Evolutionary conservation across 352 stramenopile species (phyloP), one percentile per base, ranked within the genome.

Genomic region (Globisporangium iwayamae): DNA sequence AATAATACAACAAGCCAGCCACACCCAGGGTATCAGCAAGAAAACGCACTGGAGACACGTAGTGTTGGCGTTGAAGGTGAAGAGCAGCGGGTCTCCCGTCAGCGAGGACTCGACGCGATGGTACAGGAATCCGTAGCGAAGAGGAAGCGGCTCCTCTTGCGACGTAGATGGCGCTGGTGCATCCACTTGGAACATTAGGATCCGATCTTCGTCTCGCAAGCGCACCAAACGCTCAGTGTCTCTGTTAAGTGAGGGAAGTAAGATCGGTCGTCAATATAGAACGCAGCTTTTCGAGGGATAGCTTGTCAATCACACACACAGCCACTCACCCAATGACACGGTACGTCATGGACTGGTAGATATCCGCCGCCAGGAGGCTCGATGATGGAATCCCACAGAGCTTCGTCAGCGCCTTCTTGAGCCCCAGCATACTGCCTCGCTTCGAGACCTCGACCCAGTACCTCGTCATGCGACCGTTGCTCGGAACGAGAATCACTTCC

Each of bases 311-410:
- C 32, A 36, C 32, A 43, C 13, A 36, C 41, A 22, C 60, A 41
- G 20, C 22, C 36, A 62, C 70, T 25, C 65, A 84, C 74, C 76
- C 74, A 32, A 93, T 79, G 25, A 90, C 72, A 6, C 85, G 83
- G 28, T 91, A 93, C 22, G 78, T 79, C 76, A 89, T 90, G 4
- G 76, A 89, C 54, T 93, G 81, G 66, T 90, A 92, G 34, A 93
- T 86, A 66, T 93, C 85, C 3, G 74, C 83, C 4, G 81, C 71
- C 14, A 93, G 45, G 18, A 91, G 53, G 10, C 55, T 64, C 20
- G 70, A 78, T 13, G 74, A 38, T 9, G 64, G 68, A 22, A 89
- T 69, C 10, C 71, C 76, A 43, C 71, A 83, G 2, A 85, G 36
- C 59, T 86, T 84, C 36, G 66, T 68, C 51, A 89, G 30, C 11